Percentiles rank a stretch among this genome's conserved stretches.
Conservation (phyloP, 805 yeast genomes). For the Sugiyamaella valdiviana region DNA sequence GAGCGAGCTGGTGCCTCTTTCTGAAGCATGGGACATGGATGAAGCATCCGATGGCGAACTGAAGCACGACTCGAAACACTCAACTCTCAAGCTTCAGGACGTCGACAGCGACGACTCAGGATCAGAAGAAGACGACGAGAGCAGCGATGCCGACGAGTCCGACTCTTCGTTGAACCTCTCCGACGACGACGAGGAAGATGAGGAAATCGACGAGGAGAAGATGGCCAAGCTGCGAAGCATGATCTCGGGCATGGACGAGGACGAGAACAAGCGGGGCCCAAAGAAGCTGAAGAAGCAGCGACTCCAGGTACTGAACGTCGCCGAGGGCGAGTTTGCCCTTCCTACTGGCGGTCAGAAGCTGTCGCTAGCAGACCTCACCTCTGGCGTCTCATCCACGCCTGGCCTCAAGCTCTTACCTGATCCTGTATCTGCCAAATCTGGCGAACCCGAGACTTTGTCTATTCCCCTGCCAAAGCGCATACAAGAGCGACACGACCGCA, state of each 20-base stretch:
- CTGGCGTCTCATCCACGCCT: constrained; percentile 46
- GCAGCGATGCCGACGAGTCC: not conserved
- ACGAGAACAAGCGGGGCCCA: constrained; percentile 32
- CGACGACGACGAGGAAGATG: constrained; percentile 39
- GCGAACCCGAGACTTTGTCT: constrained; percentile 46
- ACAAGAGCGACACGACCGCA: constrained; percentile 77
- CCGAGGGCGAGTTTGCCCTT: constrained; percentile 64
- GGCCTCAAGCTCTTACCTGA: constrained; percentile 40
- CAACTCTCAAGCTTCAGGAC: not conserved
- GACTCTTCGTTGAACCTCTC: constrained; percentile 4
- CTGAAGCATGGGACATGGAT: constrained; percentile 78
- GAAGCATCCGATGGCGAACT: constrained; percentile 14
- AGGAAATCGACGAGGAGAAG: constrained; percentile 46
- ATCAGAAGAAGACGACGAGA: not conserved
- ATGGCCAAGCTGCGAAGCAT: constrained; percentile 36
- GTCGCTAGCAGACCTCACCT: constrained; percentile 63
- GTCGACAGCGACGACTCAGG: constrained; percentile 16
- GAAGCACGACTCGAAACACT: not conserved
- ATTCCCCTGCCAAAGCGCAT: constrained; percentile 83
- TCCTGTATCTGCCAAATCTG: constrained; percentile 29
- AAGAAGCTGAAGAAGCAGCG: constrained; percentile 39
- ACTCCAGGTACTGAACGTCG: constrained; percentile 46
- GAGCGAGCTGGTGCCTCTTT: constrained; percentile 61
- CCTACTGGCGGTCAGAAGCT: constrained; percentile 60
- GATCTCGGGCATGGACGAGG: constrained; percentile 23